phyloP scores from a whole-genome alignment of 768 basidiomycete species.

The Amanita inopinata region DNA sequence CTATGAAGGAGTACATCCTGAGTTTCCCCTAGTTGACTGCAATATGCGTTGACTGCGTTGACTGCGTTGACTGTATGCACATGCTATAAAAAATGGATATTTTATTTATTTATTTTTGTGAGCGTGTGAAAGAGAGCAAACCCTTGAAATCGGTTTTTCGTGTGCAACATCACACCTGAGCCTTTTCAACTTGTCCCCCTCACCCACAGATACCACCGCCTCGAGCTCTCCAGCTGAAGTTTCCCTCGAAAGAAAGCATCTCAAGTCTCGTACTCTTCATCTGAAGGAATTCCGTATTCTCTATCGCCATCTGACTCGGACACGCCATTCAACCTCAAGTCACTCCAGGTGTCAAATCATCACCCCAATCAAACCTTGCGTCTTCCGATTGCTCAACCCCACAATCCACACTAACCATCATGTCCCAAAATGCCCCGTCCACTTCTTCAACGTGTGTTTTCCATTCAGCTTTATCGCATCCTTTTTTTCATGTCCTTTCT shows the following conservation, averaged over 20 bases:
- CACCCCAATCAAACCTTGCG: too few relatives aligned
- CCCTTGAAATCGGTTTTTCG: background rate
- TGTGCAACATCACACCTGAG: background rate
- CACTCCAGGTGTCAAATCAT: too few relatives aligned
- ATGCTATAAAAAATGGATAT: too few relatives aligned
- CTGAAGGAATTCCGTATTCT: too few relatives aligned
- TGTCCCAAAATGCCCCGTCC: slow-evolving; percentile 23
- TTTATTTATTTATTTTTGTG: slow-evolving; percentile 4
- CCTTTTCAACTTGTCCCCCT: slow-evolving; percentile 8
- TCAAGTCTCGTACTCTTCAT: too few relatives aligned
- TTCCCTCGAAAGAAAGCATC: too few relatives aligned
- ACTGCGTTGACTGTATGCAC: too few relatives aligned
- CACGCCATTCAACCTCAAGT: too few relatives aligned
- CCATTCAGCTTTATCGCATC: background rate
- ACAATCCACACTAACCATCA: slow-evolving; percentile 8
- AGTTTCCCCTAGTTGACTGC: slow-evolving; percentile 54
- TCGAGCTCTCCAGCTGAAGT: background rate
- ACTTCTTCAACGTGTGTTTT: slow-evolving; percentile 23
- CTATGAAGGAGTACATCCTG: slow-evolving; percentile 55
- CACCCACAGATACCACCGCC: slow-evolving; percentile 1
- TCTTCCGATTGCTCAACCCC: background rate
- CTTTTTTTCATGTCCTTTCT: background rate
- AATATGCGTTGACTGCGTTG: too few relatives aligned
- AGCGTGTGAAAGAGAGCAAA: slow-evolving; percentile 8
- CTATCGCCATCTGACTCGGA: too few relatives aligned